Conservation (phyloP, 75 land plant species). For the Cunninghamia lanceolata region DNA sequence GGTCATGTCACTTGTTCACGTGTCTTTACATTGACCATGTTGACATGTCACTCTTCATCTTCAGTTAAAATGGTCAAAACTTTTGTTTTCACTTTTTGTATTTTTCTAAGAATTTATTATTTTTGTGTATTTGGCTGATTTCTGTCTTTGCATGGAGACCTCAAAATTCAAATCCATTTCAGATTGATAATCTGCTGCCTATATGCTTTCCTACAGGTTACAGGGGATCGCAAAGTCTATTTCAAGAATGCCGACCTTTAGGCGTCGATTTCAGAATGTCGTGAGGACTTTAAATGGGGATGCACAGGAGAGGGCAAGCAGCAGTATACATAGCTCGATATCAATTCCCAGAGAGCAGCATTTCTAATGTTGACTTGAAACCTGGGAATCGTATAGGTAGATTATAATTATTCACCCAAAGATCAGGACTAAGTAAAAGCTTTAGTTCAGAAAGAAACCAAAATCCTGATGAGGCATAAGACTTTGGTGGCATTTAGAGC, state of each 20-base stretch:
- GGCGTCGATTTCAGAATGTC: slow-evolving; percentile 59
- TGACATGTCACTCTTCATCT: not conserved
- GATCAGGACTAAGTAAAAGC: not conserved
- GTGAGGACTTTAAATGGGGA: slow-evolving; percentile 48
- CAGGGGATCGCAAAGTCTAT: slow-evolving; percentile 75
- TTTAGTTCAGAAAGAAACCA: not conserved
- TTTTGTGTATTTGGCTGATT: not conserved
- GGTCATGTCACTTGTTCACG: not conserved
- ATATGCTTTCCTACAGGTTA: slow-evolving; percentile 38
- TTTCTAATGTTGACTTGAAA: not conserved
- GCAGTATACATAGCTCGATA: not conserved
- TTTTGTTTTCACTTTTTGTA: not conserved
- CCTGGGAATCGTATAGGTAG: not conserved
- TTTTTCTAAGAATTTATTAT: not conserved
- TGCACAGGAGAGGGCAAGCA: slow-evolving; percentile 23
- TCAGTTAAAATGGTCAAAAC: not conserved
- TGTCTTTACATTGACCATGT: too few species aligned
- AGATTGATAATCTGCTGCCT: not conserved
- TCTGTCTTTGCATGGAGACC: not conserved
- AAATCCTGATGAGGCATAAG: not conserved
- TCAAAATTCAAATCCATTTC: too few species aligned
- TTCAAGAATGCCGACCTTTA: slow-evolving; percentile 75
- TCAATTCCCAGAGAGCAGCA: not conserved
- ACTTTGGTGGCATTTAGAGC: not conserved
- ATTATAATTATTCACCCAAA: slow-evolving; percentile 3